Evolutionary conservation across 2,329 filamentous ascomycete species (phyloP), one percentile per base, ranked within the genome.

Genomic region (Ophiostoma novo-ulmi): DNA sequence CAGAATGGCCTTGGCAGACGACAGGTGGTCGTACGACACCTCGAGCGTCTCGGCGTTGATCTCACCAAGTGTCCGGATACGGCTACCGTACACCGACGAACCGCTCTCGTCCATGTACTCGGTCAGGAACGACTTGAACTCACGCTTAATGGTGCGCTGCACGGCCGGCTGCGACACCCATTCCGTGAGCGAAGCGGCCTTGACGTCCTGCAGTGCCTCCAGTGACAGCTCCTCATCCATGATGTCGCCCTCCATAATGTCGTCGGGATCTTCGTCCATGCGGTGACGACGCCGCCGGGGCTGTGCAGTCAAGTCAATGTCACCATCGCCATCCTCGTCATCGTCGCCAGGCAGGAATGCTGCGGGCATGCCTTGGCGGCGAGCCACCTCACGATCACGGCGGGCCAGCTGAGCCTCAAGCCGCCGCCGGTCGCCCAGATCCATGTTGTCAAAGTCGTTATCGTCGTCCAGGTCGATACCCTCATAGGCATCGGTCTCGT

Each of bases 91-190:
- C 68, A 99, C 93, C 0, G 95, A 99, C 5, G 88, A 90, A 70
- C 93, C 94, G 74, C 90, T 89, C 70, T 93, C 89, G 77, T 99
- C 95, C 6, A 90, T 97, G 79, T 96, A 98, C 76, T 97, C 94
- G 13, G 95, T 98, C 76, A 99, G 83, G 83, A 99, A 99, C 3
- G 92, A 91, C 80, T 97, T 97, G 87, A 99, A 99, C 80, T 99
- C 95, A 76, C 94, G 88, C 78, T 93, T 94, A 80, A 99, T 95
- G 1, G 94, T 96, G 75, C 92, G 88, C 80, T 97, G 92, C 14
- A 99, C 95, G 17, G 93, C 88, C 3, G 92, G 92, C 75, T 94
- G 90, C 17, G 92, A 89, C 61, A 99, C 91, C 96, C 96, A 99
- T 74, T 99, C 95, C 0, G 93, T 96, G 77, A 99, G 83, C 75